Percentiles rank a stretch among this genome's conserved stretches.
phyloP scores from a whole-genome alignment of 192 early-diverging fungal genomes.

The Jimgerdemannia lactiflua region DNA sequence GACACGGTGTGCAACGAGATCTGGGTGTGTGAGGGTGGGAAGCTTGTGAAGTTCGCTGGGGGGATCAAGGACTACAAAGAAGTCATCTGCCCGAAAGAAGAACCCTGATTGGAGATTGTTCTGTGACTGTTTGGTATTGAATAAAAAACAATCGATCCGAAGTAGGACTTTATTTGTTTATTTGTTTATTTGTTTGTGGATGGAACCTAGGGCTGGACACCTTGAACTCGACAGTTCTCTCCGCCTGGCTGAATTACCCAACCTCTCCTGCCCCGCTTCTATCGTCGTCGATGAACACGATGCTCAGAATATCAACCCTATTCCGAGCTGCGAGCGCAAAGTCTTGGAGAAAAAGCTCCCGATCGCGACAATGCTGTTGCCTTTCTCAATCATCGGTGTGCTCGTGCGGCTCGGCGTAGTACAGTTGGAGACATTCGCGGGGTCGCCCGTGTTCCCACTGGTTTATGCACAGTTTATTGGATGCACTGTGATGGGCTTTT shows the following conservation, averaged over 20 bases:
- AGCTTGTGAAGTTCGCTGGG: slow-evolving; percentile 83
- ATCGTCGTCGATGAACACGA: not conserved
- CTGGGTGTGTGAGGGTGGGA: slow-evolving; percentile 91
- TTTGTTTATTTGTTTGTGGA: too few relatives aligned
- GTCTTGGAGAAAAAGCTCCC: not conserved
- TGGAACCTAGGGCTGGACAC: too few relatives aligned
- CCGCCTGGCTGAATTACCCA: not conserved
- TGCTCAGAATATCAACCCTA: not conserved
- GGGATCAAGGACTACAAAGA: slow-evolving; percentile 81
- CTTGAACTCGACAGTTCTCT: not conserved
- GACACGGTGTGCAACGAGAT: slow-evolving; percentile 78
- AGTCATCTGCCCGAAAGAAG: slow-evolving; percentile 35
- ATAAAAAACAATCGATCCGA: too few relatives aligned
- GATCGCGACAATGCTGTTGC: not conserved
- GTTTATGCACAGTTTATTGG: slow-evolving; percentile 68
- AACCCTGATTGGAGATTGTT: slow-evolving; percentile 7
- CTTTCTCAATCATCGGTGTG: slow-evolving; percentile 56
- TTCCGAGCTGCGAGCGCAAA: not conserved
- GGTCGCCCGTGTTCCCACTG: slow-evolving; percentile 57
- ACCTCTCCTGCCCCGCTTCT: not conserved
- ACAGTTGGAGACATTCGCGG: slow-evolving; percentile 52
- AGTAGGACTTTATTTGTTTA: too few relatives aligned
- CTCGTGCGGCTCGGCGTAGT: slow-evolving; percentile 56
- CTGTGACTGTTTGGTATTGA: not conserved
- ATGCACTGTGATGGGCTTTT: slow-evolving; percentile 60